Base-by-base conservation (phyloP, 2,329 filamentous ascomycete genomes). In the Calonectria ilicicola region DNA sequence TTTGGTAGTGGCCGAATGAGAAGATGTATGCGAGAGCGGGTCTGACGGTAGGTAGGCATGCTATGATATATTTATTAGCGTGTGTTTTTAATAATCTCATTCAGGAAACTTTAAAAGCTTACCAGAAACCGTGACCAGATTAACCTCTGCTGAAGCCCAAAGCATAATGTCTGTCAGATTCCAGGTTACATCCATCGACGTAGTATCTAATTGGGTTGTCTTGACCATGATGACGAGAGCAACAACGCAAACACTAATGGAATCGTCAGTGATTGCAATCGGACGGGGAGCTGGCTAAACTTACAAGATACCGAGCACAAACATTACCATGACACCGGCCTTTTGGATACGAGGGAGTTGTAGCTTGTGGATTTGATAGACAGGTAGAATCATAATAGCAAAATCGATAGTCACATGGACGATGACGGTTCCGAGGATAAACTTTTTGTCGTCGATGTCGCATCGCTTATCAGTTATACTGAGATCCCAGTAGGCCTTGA, bases 351-450 rank as follows among this genome's bases (percentile, higher is more conserved):
- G 2, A 4, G 79, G 81, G 2, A 83, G 70, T 15, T 81, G 75
- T 1, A 84, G 58, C 35, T 81, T 81, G 8, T 69, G 69, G 7
- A 84, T 76, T 58, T 84, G 79, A 7, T 82, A 56, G 4, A 82
- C 72, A 0, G 82, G 82, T 0, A 84, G 71, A 1, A 74, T 69
- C 4, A 84, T 64, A 17, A 84, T 82, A 14, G 64, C 70, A 3
- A 84, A 42, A 6, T 84, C 83, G 15, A 84, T 75, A 1, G 81
- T 26, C 2, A 82, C 71, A 42, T 84, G 83, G 0, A 76, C 75
- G 2, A 82, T 38, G 5, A 82, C 76, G 0, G 81, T 82, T 10
- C 82, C 81, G 46, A 83, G 80, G 70, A 83, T 82, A 74, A 82
- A 83, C 38, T 78, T 81, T 5, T 76, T 75, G n/a, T 80, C 80